phyloP scores from a whole-genome alignment of 192 early-diverging fungal species.

The Backusella mclennaniae region DNA sequence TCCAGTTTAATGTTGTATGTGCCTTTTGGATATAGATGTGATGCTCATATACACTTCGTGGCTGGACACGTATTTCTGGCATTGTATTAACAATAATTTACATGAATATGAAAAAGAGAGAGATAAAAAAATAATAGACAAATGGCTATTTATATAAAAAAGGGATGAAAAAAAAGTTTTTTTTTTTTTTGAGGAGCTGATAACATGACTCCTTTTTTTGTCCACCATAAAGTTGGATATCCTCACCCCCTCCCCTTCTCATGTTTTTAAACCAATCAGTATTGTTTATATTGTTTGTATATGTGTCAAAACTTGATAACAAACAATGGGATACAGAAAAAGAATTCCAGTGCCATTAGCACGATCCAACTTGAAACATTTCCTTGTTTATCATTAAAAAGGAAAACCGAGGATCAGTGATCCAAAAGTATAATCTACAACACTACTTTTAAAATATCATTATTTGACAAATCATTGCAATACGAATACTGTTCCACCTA shows the following conservation, averaged over 20 bases:
- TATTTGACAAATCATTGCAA: too few relatives aligned
- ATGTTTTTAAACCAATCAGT: not conserved
- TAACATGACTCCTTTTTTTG: not conserved
- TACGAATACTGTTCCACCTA: not conserved
- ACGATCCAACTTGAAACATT: not conserved
- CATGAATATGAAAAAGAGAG: not conserved
- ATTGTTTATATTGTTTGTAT: not conserved
- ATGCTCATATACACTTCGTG: slow-evolving; percentile 84
- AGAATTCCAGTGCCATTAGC: not conserved
- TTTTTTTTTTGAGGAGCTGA: not conserved
- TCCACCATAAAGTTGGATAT: not conserved
- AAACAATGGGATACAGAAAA: not conserved
- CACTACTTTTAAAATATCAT: too few relatives aligned
- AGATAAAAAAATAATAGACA: not conserved
- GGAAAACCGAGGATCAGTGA: not conserved
- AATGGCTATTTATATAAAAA: not conserved
- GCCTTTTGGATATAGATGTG: slow-evolving; percentile 69
- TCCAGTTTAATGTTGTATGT: slow-evolving; percentile 85
- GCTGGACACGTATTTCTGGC: slow-evolving; percentile 77
- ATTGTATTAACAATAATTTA: slow-evolving; percentile 37
- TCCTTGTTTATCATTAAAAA: not conserved
- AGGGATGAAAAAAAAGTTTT: not conserved
- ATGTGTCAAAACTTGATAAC: not conserved
- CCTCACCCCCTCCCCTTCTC: not conserved
- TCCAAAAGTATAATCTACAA: not conserved